phyloP scores from a whole-genome alignment of 331 rosid species.

The Malus hybrid region DNA sequence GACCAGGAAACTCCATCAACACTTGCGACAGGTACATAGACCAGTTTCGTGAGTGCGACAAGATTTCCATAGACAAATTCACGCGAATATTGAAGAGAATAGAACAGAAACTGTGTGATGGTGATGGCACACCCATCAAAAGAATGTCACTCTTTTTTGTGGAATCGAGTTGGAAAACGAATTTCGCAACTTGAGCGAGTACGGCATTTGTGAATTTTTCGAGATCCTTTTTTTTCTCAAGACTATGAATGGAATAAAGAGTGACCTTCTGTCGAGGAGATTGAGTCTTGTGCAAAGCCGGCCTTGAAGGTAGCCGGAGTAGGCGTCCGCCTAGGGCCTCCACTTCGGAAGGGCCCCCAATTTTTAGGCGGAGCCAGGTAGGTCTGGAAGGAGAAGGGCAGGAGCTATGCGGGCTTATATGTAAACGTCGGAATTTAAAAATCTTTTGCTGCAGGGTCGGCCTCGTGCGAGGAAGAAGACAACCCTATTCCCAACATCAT shows the following conservation, averaged over 20 bases:
- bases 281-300: slow-evolving; percentile 18
- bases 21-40: background rate
- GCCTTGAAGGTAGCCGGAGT: no score
- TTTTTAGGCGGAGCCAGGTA: no score
- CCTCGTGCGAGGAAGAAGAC: no score
- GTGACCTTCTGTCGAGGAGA: slow-evolving; percentile 32
- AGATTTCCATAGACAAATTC: background rate
- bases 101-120: no score
- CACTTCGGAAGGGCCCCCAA: no score
- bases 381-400: no score
- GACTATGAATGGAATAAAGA: slow-evolving; percentile 33
- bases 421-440: no score
- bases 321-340: no score
- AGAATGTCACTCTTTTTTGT: slow-evolving; percentile 21
- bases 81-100: no score
- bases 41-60: background rate
- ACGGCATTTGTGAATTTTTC: slow-evolving; percentile 45
- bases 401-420: no score
- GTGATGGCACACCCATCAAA: slow-evolving; percentile 28
- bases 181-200: slow-evolving; percentile 46
- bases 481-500: no score
- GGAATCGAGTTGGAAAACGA: slow-evolving; percentile 56
- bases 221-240: slow-evolving; percentile 48
- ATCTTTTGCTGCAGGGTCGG: no score
- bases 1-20: background rate